A percentile compares a stretch with the other conserved stretches of the same genome.
phyloP scores from a whole-genome alignment of 2,329 filamentous ascomycete genomes.

The Cyphellophora attinorum region DNA sequence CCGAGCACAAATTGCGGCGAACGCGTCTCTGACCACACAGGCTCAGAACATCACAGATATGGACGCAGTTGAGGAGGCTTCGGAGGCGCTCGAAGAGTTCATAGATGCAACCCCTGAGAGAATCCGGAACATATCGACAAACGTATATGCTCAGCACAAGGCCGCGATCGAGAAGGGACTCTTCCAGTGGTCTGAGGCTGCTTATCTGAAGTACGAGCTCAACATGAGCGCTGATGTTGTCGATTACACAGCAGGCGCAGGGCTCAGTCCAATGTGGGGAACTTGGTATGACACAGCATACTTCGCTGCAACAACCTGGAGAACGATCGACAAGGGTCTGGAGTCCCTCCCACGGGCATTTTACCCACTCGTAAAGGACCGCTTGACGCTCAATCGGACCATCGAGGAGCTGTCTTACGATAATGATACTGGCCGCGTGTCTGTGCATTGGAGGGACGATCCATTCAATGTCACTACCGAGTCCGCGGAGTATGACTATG shows the following conservation, averaged over 20 bases:
- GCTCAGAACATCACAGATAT: slow-evolving; percentile 3
- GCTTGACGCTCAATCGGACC: slow-evolving; percentile 46
- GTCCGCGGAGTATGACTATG: slow-evolving; percentile 53
- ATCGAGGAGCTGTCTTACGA: slow-evolving; percentile 50
- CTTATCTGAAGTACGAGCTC: slow-evolving; percentile 40
- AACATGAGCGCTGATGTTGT: slow-evolving; percentile 40
- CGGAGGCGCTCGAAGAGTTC: slow-evolving; percentile 4
- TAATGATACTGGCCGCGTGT: slow-evolving; percentile 41
- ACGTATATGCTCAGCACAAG: slow-evolving; percentile 42
- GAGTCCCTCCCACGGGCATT: slow-evolving; percentile 54
- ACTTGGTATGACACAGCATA: slow-evolving; percentile 49
- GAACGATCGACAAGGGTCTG: slow-evolving; percentile 55
- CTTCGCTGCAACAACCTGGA: slow-evolving; percentile 50
- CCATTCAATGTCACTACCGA: slow-evolving; percentile 30
- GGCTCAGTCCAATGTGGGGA: slow-evolving; percentile 34
- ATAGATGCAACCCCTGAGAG: slow-evolving; percentile 24
- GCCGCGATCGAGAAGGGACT: slow-evolving; percentile 43
- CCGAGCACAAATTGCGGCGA: slow-evolving; percentile 35
- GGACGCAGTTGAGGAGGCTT: slow-evolving; percentile 5
- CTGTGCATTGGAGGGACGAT: slow-evolving; percentile 44
- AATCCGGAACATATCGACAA: slow-evolving; percentile 18
- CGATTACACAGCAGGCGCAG: slow-evolving; percentile 40
- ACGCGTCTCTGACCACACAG: slow-evolving; percentile 29
- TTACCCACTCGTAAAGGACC: slow-evolving; percentile 49
- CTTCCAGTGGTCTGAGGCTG: slow-evolving; percentile 57